A percentile compares a stretch with the other conserved stretches of the same genome.
Conservation (phyloP, 2,329 filamentous ascomycete species). For the Apiospora koreana region DNA sequence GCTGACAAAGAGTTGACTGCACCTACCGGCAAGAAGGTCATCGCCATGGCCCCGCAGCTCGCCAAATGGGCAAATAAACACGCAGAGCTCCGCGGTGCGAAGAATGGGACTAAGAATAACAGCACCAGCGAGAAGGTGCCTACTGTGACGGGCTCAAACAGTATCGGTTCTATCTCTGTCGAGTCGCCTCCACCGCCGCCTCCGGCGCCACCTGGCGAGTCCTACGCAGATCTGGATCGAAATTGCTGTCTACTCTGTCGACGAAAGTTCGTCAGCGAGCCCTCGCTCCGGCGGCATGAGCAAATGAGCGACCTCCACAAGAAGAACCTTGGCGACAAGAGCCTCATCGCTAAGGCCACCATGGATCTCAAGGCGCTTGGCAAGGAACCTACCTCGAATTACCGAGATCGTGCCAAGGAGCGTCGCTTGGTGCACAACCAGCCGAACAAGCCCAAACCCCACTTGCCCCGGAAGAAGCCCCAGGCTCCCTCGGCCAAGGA, state of each 20-base stretch:
- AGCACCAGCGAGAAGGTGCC: slow-evolving; percentile 33
- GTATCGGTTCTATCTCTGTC: slow-evolving; percentile 17
- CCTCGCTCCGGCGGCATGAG: slow-evolving; percentile 45
- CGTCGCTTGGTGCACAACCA: slow-evolving; percentile 64
- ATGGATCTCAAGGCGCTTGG: slow-evolving; percentile 34
- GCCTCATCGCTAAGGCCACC: slow-evolving; percentile 31
- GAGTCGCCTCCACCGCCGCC: slow-evolving; percentile 19
- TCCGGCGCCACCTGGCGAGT: slow-evolving; percentile 45
- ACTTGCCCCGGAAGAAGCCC: slow-evolving; percentile 28
- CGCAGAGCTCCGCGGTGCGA: slow-evolving; percentile 64
- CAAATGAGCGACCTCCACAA: slow-evolving; percentile 46
- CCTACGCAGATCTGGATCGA: slow-evolving; percentile 59
- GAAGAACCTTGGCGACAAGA: slow-evolving; percentile 32
- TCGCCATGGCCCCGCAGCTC: slow-evolving; percentile 64
- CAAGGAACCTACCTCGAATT: slow-evolving; percentile 40
- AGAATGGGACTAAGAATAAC: slow-evolving; percentile 31
- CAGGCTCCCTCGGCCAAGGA: slow-evolving; percentile 32
- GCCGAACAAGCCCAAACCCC: slow-evolving; percentile 51
- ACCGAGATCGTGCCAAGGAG: slow-evolving; percentile 69
- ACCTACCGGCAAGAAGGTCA: slow-evolving; percentile 45
- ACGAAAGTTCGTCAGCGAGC: slow-evolving; percentile 40
- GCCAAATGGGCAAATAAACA: slow-evolving; percentile 73
- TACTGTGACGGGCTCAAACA: slow-evolving; percentile 27
- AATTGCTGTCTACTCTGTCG: slow-evolving; percentile 44
- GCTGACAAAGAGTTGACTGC: slow-evolving; percentile 44